A percentile compares a stretch with the other conserved stretches of the same genome.
Conservation (phyloP, 441 rosid genomes). For the Eutrema salsugineum region DNA sequence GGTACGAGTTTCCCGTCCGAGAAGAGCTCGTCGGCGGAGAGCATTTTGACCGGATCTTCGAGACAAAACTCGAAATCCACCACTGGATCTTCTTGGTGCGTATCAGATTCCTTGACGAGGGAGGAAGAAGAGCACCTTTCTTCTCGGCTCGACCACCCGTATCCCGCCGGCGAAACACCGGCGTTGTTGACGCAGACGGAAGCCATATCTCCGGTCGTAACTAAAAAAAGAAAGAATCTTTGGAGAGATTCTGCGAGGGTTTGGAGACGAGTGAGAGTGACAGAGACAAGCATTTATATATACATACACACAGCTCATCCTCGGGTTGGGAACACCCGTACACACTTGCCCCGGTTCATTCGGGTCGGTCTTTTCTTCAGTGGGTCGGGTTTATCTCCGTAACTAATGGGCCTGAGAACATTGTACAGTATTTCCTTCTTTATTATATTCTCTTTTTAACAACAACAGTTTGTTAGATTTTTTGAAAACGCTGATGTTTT, state of each 20-base stretch:
- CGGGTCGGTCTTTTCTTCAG: neutral
- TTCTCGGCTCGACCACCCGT: conserved; percentile 49
- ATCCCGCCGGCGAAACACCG: conserved; percentile 47
- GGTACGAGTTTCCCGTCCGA: conserved; percentile 87
- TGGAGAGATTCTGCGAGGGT: neutral
- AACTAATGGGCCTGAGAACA: neutral
- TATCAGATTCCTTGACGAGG: neutral
- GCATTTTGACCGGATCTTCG: conserved; percentile 68
- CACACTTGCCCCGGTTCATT: neutral
- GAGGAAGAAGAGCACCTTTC: neutral
- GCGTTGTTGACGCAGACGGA: conserved; percentile 61
- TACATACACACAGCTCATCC: neutral
- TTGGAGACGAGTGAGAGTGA: conserved; percentile 17
- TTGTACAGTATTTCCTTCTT: neutral
- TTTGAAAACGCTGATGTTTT: too few species aligned
- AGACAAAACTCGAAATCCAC: conserved; percentile 77
- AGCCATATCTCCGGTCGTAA: conserved; percentile 37
- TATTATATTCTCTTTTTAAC: too few species aligned
- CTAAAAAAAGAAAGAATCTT: neutral
- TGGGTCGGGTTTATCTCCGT: neutral
- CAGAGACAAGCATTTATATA: conserved; percentile 18
- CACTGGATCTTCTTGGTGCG: conserved; percentile 24
- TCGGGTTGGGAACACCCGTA: conserved; percentile 28
- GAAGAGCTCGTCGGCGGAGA: conserved; percentile 87
- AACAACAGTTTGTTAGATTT: too few species aligned